Conservation (phyloP, 176 grass and related monocot genomes). For the Thinopyrum elongatum region DNA sequence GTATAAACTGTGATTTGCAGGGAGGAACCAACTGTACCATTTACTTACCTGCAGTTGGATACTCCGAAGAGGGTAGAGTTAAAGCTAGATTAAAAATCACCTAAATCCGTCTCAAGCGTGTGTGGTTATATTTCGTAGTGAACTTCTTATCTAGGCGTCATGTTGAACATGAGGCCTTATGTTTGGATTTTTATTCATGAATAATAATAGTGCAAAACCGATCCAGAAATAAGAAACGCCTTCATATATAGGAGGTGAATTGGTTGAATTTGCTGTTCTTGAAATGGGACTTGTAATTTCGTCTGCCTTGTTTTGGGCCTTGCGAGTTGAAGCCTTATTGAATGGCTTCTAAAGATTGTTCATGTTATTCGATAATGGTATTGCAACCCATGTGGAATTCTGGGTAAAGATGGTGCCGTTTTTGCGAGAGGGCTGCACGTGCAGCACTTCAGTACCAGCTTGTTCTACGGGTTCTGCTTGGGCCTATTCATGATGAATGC, state of each 20-base stretch:
- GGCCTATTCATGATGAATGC: too few species aligned
- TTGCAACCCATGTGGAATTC: too few species aligned
- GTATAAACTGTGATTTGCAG: slow-evolving; percentile 46
- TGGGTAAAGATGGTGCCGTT: too few species aligned
- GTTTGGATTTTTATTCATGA: slow-evolving; percentile 9
- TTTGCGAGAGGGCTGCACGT: too few species aligned
- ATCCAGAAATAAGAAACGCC: not conserved
- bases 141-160: not conserved
- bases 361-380: too few species aligned
- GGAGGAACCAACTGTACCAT: slow-evolving; percentile 79
- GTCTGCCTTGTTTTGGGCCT: not conserved
- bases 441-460: too few species aligned
- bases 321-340: too few species aligned
- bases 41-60: slow-evolving; percentile 73
- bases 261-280: not conserved
- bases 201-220: slow-evolving; percentile 2
- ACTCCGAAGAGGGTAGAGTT: slow-evolving; percentile 64
- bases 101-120: not conserved
- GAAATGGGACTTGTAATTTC: not conserved
- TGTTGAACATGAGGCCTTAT: not conserved
- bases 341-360: too few species aligned
- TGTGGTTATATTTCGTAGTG: not conserved
- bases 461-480: too few species aligned
- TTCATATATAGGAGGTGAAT: not conserved
- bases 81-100: slow-evolving; percentile 55